Evolutionary conservation across 495 filamentous ascomycete species (phyloP).

Genomic region (Hypoxylon rickii): DNA sequence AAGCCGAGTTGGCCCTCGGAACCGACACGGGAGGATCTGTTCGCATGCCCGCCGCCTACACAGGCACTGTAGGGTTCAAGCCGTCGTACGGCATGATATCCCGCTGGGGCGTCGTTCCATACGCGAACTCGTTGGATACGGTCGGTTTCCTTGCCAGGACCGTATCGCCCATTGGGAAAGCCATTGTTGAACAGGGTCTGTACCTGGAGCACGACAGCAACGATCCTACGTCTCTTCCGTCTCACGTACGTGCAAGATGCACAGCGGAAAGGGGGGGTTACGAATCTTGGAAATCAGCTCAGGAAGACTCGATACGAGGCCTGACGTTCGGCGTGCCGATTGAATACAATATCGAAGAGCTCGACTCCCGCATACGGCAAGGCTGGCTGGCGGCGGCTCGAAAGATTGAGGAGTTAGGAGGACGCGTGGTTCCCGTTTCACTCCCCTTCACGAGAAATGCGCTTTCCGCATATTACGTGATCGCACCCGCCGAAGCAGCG

Average conservation of each 20-base stretch:
- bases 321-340: slow-evolving; percentile 72
- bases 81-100: slow-evolving; percentile 86
- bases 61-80: slow-evolving; percentile 87
- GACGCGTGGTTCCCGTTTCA: slow-evolving; percentile 74
- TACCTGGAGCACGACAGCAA: slow-evolving; percentile 63
- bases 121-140: slow-evolving; percentile 94
- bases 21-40: slow-evolving; percentile 97
- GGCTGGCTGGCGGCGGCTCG: slow-evolving; percentile 69
- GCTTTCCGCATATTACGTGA: slow-evolving; percentile 90
- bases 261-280: slow-evolving; percentile 50
- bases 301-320: slow-evolving; percentile 39
- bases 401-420: slow-evolving; percentile 62
- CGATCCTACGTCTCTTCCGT: slow-evolving; percentile 77
- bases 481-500: slow-evolving; percentile 92
- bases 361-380: slow-evolving; percentile 64
- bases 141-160: slow-evolving; percentile 75
- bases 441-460: slow-evolving; percentile 83
- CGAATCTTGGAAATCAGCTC: slow-evolving; percentile 30
- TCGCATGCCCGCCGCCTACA: slow-evolving; percentile 89
- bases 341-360: slow-evolving; percentile 87
- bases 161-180: slow-evolving; percentile 51
- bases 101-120: slow-evolving; percentile 88
- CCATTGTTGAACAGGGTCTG: slow-evolving; percentile 57
- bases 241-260: slow-evolving; percentile 57
- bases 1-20: slow-evolving; percentile 79